Evolutionary conservation across 768 basidiomycete genomes (phyloP).

Genomic region (Termitomyces sp.): DNA sequence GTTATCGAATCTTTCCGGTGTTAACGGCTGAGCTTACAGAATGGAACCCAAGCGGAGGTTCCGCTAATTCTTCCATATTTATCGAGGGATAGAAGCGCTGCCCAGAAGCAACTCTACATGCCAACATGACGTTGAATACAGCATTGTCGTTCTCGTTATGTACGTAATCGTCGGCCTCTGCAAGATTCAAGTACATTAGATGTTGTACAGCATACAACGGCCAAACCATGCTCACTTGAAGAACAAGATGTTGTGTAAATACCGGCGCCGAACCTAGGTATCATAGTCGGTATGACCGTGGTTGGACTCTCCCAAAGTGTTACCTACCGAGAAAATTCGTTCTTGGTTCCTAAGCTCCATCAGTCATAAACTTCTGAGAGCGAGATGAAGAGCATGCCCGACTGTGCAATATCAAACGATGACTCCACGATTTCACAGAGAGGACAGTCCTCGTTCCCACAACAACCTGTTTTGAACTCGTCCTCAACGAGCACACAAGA

Average conservation of each 20-base stretch:
- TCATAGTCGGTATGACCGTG: not conserved
- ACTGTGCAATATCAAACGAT: slow-evolving; percentile 57
- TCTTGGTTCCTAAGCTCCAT: slow-evolving; percentile 35
- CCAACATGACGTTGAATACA: slow-evolving; percentile 40
- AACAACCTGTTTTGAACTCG: slow-evolving; percentile 38
- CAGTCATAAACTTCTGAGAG: not conserved
- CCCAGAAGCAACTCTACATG: slow-evolving; percentile 62
- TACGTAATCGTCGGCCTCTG: slow-evolving; percentile 67
- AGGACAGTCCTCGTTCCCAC: slow-evolving; percentile 44
- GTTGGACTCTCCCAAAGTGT: not conserved
- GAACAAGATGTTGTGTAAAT: slow-evolving; percentile 65
- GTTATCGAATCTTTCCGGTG: not conserved
- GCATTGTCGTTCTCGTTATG: slow-evolving; percentile 34
- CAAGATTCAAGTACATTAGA: not conserved
- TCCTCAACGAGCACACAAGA: slow-evolving; percentile 55
- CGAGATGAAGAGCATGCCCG: slow-evolving; percentile 37
- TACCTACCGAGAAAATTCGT: slow-evolving; percentile 47
- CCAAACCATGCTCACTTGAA: slow-evolving; percentile 44
- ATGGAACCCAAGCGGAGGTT: slow-evolving; percentile 55
- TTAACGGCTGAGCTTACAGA: slow-evolving; percentile 36
- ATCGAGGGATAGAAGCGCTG: slow-evolving; percentile 44
- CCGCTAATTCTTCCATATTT: slow-evolving; percentile 43
- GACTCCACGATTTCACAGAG: slow-evolving; percentile 54
- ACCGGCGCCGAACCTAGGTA: slow-evolving; percentile 54
- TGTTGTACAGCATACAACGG: not conserved